Evolutionary conservation across 31 red algal genomes (phyloP), one percentile per base, ranked within the genome.

Genomic region (Asparagopsis taxiformis): DNA sequence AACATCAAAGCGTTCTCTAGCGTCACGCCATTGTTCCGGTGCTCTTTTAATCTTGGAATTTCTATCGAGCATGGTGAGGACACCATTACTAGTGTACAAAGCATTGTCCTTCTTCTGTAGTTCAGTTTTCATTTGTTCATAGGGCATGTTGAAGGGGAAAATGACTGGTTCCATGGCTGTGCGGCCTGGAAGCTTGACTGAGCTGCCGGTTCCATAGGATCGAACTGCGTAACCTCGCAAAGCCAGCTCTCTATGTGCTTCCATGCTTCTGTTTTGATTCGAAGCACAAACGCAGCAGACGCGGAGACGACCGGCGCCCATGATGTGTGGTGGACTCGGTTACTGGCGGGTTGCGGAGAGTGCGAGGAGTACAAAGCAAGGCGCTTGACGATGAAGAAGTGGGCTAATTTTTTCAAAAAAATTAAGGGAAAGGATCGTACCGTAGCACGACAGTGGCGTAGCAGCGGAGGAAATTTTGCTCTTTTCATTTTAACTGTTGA

Each of bases 211-310:
- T 2, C 91, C 91, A 65, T 87, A 94, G 10, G 83, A 88, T 33
- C 79, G 68, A 5, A 94, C 91, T 17, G 43, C 59, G 50, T 87
- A 94, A 13, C 91, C 91, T 24, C 77, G 68, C 32, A 82, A 51
- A 13, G 75, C 68, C 34, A 94, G 62, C 62, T 76, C 70, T 15
- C 65, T 61, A 37, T 94, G 91, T 19, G 91, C 80, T 46, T 87
- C 91, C 91, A 94, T 94, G 51, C 75, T 82, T 53, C 91, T 54
- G 61, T 94, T 94, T 62, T 79, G 72, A 57, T 94, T 94, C 21
- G 91, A 94, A 0, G 82, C 82, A 39, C 91, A 94, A 19, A 94
- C 91, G 68, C 72, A 83, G 46, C 72, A 79, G 29, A 94, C 77
- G 36, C 77, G 59, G 16, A 85, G 70, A 7, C 70, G 59, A 11